Evolutionary conservation across 2,329 filamentous ascomycete genomes (phyloP).

Genomic region (Cercospora sp.): DNA sequence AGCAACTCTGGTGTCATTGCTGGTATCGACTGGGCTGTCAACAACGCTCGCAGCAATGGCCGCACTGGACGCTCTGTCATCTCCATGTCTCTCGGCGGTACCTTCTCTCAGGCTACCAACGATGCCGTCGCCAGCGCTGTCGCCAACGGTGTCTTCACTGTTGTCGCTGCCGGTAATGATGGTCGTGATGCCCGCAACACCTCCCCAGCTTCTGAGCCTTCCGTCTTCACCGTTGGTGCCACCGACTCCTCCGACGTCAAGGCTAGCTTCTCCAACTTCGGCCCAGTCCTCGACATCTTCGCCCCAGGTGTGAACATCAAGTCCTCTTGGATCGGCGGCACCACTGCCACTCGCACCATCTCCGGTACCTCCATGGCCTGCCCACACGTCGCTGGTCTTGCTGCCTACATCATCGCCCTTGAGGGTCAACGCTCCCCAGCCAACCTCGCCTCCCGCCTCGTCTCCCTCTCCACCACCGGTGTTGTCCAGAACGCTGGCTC

Average conservation of each 20-base stretch:
- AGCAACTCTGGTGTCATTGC: constrained; percentile 31
- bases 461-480: constrained; percentile 22
- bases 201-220: constrained; percentile 39
- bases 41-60: constrained; percentile 69
- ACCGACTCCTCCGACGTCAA: constrained; percentile 35
- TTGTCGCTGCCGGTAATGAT: constrained; percentile 42
- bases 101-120: constrained; percentile 41
- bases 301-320: constrained; percentile 55
- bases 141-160: constrained; percentile 43
- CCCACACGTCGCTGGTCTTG: constrained; percentile 33
- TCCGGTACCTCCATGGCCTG: constrained; percentile 51
- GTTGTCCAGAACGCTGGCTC: constrained; percentile 14
- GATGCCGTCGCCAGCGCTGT: constrained; percentile 42
- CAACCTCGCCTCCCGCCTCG: constrained; percentile 24
- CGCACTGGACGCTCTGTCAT: constrained; percentile 57
- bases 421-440: constrained; percentile 22
- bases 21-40: constrained; percentile 36
- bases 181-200: constrained; percentile 31
- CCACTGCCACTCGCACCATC: constrained; percentile 50
- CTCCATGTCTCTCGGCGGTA: constrained; percentile 46
- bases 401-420: constrained; percentile 28
- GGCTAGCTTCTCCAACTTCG: constrained; percentile 46
- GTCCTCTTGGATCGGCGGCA: constrained; percentile 51
- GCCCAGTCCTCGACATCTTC: constrained; percentile 43
- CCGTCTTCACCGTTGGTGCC: constrained; percentile 41